Percentiles rank a stretch among this genome's conserved stretches.
Conservation (phyloP, 768 basidiomycete genomes). For the Amanita rubescens region DNA sequence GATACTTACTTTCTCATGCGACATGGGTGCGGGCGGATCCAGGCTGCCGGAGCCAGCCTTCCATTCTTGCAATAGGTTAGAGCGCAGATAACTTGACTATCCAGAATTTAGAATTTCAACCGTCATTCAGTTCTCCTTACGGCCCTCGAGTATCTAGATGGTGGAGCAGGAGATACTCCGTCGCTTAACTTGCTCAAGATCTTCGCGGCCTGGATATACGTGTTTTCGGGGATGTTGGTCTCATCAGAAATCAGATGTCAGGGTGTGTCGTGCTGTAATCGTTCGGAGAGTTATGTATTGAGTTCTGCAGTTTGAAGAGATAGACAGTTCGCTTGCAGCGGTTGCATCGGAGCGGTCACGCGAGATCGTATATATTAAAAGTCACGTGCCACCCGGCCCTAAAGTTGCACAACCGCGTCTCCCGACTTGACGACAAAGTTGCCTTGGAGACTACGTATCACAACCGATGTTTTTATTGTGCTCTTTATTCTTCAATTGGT, state of each 20-base stretch:
- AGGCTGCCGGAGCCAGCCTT: background rate
- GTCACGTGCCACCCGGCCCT: slow-evolving; percentile 1
- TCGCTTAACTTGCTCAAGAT: background rate
- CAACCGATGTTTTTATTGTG: no score
- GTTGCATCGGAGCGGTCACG: background rate
- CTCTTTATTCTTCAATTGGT: background rate
- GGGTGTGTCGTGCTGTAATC: no score
- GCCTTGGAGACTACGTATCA: background rate
- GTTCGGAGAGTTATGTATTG: no score
- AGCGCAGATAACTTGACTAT: background rate
- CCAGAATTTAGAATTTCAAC: background rate
- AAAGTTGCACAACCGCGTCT: background rate
- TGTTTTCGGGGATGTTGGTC: no score
- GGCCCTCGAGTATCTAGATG: background rate
- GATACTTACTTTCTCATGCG: no score
- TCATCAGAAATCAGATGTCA: no score
- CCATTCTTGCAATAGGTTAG: background rate
- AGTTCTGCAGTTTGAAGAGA: no score
- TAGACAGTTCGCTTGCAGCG: background rate
- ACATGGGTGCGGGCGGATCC: background rate
- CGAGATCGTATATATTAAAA: background rate
- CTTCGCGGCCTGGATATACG: no score
- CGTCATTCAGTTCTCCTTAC: background rate
- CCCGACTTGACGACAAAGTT: background rate
- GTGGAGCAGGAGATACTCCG: background rate